Conservation (phyloP, 345 rosid genomes). For the Syzygium aqueum region DNA sequence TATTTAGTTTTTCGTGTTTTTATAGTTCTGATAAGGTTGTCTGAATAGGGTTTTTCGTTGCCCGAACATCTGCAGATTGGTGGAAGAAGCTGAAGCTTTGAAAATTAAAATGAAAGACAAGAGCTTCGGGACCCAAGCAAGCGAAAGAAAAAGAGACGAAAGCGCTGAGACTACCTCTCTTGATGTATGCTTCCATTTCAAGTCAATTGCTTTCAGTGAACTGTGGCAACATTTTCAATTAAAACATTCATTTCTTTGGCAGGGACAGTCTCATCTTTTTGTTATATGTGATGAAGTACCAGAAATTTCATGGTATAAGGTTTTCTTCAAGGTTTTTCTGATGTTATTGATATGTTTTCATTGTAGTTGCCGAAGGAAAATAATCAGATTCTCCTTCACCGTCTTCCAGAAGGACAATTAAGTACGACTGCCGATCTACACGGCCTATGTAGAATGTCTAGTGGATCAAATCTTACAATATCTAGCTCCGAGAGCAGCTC, state of each 20-base stretch:
- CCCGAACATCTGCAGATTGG: neutral
- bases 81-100: conserved; percentile 6
- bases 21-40: neutral
- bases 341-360: neutral
- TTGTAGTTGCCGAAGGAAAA: neutral
- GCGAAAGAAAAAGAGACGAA: neutral
- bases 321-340: neutral
- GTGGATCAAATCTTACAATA: conserved; percentile 30
- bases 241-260: neutral
- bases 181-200: neutral
- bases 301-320: neutral
- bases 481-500: conserved; percentile 33
- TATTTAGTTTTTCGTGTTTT: neutral
- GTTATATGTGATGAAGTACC: neutral
- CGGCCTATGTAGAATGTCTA: conserved; percentile 10
- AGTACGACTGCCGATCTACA: neutral
- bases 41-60: neutral
- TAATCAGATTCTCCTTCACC: neutral
- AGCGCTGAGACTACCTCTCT: neutral
- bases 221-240: neutral
- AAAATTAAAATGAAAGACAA: neutral
- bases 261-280: neutral
- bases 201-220: neutral
- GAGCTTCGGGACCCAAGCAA: neutral
- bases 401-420: neutral